phyloP scores from a whole-genome alignment of 31 red algal species.

The Asparagopsis taxiformis region DNA sequence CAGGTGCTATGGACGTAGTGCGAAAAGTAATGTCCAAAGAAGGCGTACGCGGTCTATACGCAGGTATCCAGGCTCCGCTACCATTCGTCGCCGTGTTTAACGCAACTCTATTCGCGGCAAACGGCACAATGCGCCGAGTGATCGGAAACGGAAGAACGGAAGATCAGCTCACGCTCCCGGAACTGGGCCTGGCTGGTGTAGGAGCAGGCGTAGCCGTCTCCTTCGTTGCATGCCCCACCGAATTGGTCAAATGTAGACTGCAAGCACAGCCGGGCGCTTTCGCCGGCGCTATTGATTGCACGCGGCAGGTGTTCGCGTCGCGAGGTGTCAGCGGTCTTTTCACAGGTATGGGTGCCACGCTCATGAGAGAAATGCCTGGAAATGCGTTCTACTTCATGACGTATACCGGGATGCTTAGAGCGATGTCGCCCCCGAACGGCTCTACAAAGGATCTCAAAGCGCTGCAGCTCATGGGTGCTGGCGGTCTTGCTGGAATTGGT shows the following conservation, averaged over 20 bases:
- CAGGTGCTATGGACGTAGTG: slow-evolving; percentile 59
- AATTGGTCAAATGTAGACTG: slow-evolving; percentile 85
- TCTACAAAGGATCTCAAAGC: slow-evolving; percentile 56
- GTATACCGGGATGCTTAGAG: slow-evolving; percentile 48
- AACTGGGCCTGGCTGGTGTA: slow-evolving; percentile 56
- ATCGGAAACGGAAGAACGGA: slow-evolving; percentile 48
- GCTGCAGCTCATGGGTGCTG: slow-evolving; percentile 51
- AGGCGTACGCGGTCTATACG: slow-evolving; percentile 70
- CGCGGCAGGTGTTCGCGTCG: slow-evolving; percentile 51
- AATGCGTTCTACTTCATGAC: slow-evolving; percentile 78
- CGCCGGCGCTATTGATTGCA: slow-evolving; percentile 81
- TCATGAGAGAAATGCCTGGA: slow-evolving; percentile 80
- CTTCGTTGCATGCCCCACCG: slow-evolving; percentile 84
- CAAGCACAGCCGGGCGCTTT: slow-evolving; percentile 74
- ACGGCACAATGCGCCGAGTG: slow-evolving; percentile 66
- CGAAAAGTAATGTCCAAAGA: slow-evolving; percentile 52
- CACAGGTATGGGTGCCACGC: slow-evolving; percentile 71
- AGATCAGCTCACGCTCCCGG: slow-evolving; percentile 28
- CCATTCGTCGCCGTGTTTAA: slow-evolving; percentile 90
- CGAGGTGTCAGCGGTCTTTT: slow-evolving; percentile 71
- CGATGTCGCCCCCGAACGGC: slow-evolving; percentile 30
- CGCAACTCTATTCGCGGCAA: slow-evolving; percentile 79
- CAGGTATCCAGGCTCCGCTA: slow-evolving; percentile 79
- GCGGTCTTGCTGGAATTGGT: slow-evolving; percentile 66
- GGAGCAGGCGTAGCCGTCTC: slow-evolving; percentile 70